These are phyloP conservation scores for Barnettozyma sucrosica DNA, from an alignment of 805 yeast species.

Conservation along the genomic window DNA sequence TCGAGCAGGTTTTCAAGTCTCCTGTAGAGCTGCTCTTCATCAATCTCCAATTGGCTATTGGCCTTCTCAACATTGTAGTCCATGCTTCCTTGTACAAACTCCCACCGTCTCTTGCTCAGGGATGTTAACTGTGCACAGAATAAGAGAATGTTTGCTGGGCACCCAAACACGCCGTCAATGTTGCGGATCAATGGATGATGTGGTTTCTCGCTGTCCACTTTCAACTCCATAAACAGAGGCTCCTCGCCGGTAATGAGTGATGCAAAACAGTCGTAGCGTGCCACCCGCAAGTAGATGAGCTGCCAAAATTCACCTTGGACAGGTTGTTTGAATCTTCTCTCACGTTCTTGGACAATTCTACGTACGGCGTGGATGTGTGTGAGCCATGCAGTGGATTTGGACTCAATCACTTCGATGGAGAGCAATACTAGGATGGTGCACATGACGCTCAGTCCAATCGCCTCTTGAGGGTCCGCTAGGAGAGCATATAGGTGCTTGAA, in stretches of 20 bases:
- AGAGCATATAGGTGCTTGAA: constrained; percentile 9
- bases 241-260: constrained; percentile 9
- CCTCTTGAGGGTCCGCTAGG: neutral
- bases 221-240: constrained; percentile 6
- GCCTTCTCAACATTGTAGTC: neutral
- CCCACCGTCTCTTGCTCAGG: neutral
- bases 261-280: constrained; percentile 12
- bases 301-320: neutral
- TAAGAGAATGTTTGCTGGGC: constrained; percentile 7
- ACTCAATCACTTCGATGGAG: constrained; percentile 10
- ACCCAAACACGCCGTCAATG: constrained; percentile 10
- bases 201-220: neutral
- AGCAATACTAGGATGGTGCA: constrained; percentile 10
- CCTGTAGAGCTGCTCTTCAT: neutral
- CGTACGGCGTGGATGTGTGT: constrained; percentile 9
- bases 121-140: constrained; percentile 6
- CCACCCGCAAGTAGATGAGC: constrained; percentile 8
- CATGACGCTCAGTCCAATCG: constrained; percentile 4
- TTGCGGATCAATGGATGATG: constrained; percentile 8
- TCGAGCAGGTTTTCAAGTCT: neutral
- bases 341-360: constrained; percentile 5
- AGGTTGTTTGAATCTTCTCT: constrained; percentile 3
- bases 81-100: neutral
- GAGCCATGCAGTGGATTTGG: constrained; percentile 8
- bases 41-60: neutral